These are phyloP conservation scores for Cladosporium oxysporum DNA, from an alignment of 2,329 filamentous ascomycete species.

Conservation along the genomic window DNA sequence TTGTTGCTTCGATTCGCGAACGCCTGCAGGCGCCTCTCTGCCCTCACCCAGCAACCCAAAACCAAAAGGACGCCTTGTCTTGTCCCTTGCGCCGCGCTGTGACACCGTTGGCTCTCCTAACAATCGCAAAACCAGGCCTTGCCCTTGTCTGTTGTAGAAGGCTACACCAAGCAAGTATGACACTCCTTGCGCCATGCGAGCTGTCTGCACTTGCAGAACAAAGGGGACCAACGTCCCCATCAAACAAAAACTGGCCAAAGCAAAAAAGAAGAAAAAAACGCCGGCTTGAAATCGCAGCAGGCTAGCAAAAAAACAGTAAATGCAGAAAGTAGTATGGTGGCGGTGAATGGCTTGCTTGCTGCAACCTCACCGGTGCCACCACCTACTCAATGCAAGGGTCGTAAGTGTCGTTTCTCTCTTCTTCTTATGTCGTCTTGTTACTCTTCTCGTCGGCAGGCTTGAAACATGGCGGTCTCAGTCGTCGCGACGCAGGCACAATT, in stretches of 20 bases:
- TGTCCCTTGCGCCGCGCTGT: conserved; percentile 5
- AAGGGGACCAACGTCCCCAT: not conserved
- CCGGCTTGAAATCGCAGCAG: conserved; percentile 14
- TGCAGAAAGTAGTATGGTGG: conserved; percentile 2
- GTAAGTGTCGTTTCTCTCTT: conserved; percentile 9
- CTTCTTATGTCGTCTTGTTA: not conserved
- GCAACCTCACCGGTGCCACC: not conserved
- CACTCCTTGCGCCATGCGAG: conserved; percentile 11
- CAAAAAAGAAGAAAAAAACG: not conserved
- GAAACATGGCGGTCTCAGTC: conserved; percentile 12
- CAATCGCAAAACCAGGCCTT: not conserved
- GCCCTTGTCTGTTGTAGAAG: not conserved
- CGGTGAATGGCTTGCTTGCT: not conserved
- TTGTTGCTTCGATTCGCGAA: not conserved
- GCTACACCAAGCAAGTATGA: conserved; percentile 1
- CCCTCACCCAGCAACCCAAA: not conserved
- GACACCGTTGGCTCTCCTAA: not conserved
- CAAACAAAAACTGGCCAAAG: not conserved
- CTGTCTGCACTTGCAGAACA: conserved; percentile 1
- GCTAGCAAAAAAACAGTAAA: conserved; percentile 11
- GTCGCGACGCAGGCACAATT: not conserved
- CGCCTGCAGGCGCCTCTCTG: conserved; percentile 4
- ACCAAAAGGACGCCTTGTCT: not conserved
- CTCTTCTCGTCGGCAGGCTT: not conserved
- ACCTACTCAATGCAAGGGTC: conserved; percentile 10